phyloP scores from a whole-genome alignment of 306 rosid species.

The Boehmeria nivea region DNA sequence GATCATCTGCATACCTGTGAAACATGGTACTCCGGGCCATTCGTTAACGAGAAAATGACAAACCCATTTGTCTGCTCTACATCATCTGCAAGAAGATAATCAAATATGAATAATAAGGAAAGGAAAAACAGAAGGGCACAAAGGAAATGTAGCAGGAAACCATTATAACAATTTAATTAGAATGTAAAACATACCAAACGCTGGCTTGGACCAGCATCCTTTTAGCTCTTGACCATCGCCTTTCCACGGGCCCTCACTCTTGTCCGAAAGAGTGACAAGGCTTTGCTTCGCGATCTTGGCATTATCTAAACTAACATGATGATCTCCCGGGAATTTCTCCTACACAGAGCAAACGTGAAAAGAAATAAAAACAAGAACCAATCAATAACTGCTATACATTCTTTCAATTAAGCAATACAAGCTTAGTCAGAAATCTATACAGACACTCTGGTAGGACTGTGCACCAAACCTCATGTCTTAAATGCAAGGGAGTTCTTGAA shows the following conservation, averaged over 20 bases:
- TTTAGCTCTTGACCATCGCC: constrained; percentile 61
- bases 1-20: constrained; percentile 61
- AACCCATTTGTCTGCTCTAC: constrained; percentile 71
- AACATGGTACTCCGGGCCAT: constrained; percentile 93
- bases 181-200: constrained; percentile 40
- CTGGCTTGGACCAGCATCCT: constrained; percentile 77
- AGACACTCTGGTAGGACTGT: neutral
- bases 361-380: constrained; percentile 5
- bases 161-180: constrained; percentile 9
- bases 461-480: neutral
- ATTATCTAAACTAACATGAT: constrained; percentile 43
- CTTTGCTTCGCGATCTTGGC: constrained; percentile 34
- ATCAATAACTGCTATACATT: neutral
- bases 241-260: constrained; percentile 54
- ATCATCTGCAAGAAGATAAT: constrained; percentile 47
- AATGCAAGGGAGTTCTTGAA: too few relatives aligned
- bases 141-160: neutral
- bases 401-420: constrained; percentile 2
- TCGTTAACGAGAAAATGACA: constrained; percentile 81
- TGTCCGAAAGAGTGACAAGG: constrained; percentile 35
- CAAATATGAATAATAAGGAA: constrained; percentile 8
- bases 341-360: constrained; percentile 24
- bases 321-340: constrained; percentile 75
- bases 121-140: neutral
- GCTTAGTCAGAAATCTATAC: constrained; percentile 5